Evolutionary conservation across 106 monocot genomes (phyloP), one percentile per base, ranked within the genome.

Genomic region (Dioscorea dumetorum): DNA sequence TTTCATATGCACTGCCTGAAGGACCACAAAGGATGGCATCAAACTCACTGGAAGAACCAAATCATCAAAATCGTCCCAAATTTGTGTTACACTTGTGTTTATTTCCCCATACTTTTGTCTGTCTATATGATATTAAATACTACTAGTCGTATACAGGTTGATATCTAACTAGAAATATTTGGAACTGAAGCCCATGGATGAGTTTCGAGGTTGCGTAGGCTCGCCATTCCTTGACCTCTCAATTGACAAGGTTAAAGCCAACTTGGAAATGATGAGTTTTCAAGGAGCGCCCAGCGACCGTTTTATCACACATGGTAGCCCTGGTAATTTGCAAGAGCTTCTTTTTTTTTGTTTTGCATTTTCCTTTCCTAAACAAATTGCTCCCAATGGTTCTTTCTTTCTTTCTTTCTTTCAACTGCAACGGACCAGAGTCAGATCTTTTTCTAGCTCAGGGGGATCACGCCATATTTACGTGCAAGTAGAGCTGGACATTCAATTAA

Each of bases 241-340:
- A 32, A 83, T 85, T 48, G 88, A 88, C 54, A 83, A 81, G 56
- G 73, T 74, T 18, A 72, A 82, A 66, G 73, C 64, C 22, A 70
- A 79, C 49, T 48, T 79, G 22, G 64, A 64, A 57, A 81, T 63
- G n/a, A 57, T 74, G 63, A 75, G 78, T 17, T 66, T 73, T 17
- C 73, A 74, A 66, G 75, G 75, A 65, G 62, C 49, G 0, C 18
- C 23, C 15, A 58, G 69, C 50, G 77, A 70, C n/a, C n/a, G n/a
- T 18, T 71, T 64, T 63, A 69, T 68, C 48, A 84, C 77, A 70
- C 79, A 82, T 15, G 73, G 70, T 49, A 93, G 81, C 63, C 63
- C 85, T 58, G 85, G 91, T 92, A 83, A 58, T 13, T 69, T 24
- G 41, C 41, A 6, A 41, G 6, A 28, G 6, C 9, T 41, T 41